These are phyloP conservation scores for Blastobotrys chiropterorum DNA, from an alignment of 805 yeast species.

Conservation along the genomic window DNA sequence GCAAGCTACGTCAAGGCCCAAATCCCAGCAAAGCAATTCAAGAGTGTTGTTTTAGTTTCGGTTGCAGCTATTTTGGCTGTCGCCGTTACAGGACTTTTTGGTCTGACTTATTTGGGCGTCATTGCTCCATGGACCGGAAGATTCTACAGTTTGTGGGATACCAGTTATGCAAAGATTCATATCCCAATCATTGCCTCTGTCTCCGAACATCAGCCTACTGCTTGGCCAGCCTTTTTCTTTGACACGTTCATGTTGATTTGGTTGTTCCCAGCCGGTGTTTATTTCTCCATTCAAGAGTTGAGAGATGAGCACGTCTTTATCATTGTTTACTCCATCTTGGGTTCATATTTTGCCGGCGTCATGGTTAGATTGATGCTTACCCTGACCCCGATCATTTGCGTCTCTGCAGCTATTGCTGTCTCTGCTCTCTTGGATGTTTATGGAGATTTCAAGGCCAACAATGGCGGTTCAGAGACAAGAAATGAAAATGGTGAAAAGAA, in stretches of 20 bases:
- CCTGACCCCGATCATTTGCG: conserved; percentile 93
- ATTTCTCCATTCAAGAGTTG: conserved; percentile 81
- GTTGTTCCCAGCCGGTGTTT: conserved; percentile 98
- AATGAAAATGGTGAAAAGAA: conserved; percentile 3
- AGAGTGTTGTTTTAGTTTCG: conserved; percentile 42
- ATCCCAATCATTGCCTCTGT: conserved; percentile 98
- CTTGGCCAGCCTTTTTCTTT: conserved; percentile 98
- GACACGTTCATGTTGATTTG: conserved; percentile 90
- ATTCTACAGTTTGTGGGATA: conserved; percentile 97
- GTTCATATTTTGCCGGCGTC: conserved; percentile 97
- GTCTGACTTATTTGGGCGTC: conserved; percentile 81
- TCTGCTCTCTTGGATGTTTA: conserved; percentile 81
- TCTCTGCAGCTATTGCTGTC: conserved; percentile 81
- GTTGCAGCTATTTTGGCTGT: conserved; percentile 47
- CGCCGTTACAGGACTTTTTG: conserved; percentile 67
- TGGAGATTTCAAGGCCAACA: conserved; percentile 43
- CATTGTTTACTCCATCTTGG: conserved; percentile 85
- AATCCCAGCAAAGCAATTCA: conserved; percentile 69
- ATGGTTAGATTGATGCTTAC: conserved; percentile 98
- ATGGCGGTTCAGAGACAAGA: conserved; percentile 2
- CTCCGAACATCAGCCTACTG: conserved; percentile 99
- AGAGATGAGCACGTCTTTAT: conserved; percentile 89
- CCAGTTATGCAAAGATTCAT: conserved; percentile 94
- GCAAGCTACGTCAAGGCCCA: conserved; percentile 75
- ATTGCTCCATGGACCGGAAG: conserved; percentile 99